Conservation (phyloP, 805 yeast genomes). For the Candida bentonensis region DNA sequence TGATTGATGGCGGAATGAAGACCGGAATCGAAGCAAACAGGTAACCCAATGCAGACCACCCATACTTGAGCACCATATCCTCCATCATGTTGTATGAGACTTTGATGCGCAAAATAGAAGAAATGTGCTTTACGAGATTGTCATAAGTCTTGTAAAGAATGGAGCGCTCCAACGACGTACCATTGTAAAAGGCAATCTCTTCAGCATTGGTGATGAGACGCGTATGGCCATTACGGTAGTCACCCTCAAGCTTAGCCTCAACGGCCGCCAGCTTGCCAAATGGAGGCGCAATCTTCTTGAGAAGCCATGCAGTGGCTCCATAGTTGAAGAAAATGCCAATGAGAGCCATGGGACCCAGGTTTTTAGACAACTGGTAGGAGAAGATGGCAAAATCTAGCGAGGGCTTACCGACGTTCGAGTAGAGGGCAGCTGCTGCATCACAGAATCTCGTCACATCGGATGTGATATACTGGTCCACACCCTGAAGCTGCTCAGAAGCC, state of each 20-base stretch:
- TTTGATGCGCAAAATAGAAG: conserved; percentile 40
- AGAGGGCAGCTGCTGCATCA: conserved; percentile 66
- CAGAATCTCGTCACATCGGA: conserved; percentile 73
- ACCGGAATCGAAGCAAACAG: conserved; percentile 83
- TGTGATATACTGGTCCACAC: conserved; percentile 77
- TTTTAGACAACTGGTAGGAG: conserved; percentile 69
- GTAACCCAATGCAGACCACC: conserved; percentile 95
- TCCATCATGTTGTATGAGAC: conserved; percentile 63
- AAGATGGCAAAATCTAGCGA: conserved; percentile 74
- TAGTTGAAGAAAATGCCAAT: conserved; percentile 72
- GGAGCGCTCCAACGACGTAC: conserved; percentile 60
- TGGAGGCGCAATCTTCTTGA: conserved; percentile 67
- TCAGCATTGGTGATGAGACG: conserved; percentile 80
- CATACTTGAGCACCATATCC: conserved; percentile 75
- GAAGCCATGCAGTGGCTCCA: conserved; percentile 58
- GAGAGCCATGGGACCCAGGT: conserved; percentile 77
- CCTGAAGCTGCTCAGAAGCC: conserved; percentile 47
- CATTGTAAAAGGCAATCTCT: conserved; percentile 89
- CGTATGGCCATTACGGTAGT: conserved; percentile 73
- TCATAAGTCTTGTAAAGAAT: conserved; percentile 49
- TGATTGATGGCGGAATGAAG: conserved; percentile 36
- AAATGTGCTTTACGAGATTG: conserved; percentile 40
- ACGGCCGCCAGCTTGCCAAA: conserved; percentile 64
- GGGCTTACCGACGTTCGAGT: conserved; percentile 86
- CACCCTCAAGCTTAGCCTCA: conserved; percentile 73